phyloP scores from a whole-genome alignment of 352 stramenopile genomes.

The Globisporangium acanthophoron region DNA sequence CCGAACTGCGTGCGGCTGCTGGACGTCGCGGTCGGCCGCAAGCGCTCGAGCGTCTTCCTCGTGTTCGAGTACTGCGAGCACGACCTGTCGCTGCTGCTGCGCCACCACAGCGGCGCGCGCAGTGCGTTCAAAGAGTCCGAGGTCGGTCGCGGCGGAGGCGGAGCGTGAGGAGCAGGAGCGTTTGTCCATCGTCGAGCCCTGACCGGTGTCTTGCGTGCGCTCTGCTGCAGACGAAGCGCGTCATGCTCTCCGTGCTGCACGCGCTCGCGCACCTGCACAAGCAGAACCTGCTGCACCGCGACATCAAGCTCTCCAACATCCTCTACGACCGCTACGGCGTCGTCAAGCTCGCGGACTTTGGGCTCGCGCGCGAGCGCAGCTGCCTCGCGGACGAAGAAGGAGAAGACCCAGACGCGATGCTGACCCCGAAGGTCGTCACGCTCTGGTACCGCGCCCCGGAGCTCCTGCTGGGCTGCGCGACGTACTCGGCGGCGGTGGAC shows the following conservation, averaged over 20 bases:
- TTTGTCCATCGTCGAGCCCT: neutral
- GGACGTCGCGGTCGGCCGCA: conserved; percentile 65
- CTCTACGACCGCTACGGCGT: conserved; percentile 82
- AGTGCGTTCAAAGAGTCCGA: conserved; percentile 75
- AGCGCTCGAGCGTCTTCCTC: conserved; percentile 38
- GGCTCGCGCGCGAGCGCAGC: conserved; percentile 37
- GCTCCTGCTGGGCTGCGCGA: conserved; percentile 89
- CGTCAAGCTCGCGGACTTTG: conserved; percentile 70
- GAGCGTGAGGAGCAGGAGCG: neutral
- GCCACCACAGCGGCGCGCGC: conserved; percentile 41
- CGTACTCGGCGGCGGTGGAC: conserved; percentile 90
- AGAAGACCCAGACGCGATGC: conserved; percentile 17
- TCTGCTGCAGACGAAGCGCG: conserved; percentile 51
- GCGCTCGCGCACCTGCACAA: conserved; percentile 73
- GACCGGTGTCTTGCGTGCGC: neutral
- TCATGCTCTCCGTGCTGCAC: conserved; percentile 88
- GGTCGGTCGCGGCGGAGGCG: conserved; percentile 25
- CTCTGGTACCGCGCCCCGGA: conserved; percentile 95
- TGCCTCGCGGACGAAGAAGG: conserved; percentile 78
- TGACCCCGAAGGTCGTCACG: conserved; percentile 91
- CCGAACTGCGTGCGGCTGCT: conserved; percentile 70
- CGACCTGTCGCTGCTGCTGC: conserved; percentile 69
- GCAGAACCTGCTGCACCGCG: conserved; percentile 77
- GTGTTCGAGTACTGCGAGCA: conserved; percentile 90
- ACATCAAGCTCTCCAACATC: conserved; percentile 95